Evolutionary conservation across 179 eudicot genomes (phyloP).

Genomic region (Nepenthes alata): DNA sequence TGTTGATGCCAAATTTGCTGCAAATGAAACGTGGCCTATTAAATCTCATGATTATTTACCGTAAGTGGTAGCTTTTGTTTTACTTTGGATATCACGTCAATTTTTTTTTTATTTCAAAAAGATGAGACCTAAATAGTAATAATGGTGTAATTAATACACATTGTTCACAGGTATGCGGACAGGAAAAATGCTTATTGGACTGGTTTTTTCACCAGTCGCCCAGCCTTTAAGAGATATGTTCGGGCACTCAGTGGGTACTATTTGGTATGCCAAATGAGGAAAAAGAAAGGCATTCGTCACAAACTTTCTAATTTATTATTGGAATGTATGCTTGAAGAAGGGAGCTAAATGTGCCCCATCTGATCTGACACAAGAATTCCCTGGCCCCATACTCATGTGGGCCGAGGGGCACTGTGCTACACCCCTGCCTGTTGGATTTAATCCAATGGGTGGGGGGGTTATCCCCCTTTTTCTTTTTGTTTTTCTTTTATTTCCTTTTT

Average conservation of each 20-base stretch:
- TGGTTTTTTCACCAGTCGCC: slow-evolving; percentile 82
- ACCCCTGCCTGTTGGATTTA: too few relatives aligned
- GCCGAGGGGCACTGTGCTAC: too few relatives aligned
- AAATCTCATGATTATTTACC: slow-evolving; percentile 80
- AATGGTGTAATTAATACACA: neutral
- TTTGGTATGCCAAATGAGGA: slow-evolving; percentile 32
- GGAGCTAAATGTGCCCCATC: neutral
- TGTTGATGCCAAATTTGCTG: slow-evolving; percentile 65
- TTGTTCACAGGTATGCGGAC: slow-evolving; percentile 60
- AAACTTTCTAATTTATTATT: neutral
- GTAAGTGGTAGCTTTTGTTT: slow-evolving; percentile 29
- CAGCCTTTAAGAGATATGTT: slow-evolving; percentile 65
- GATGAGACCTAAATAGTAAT: neutral
- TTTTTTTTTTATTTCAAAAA: neutral
- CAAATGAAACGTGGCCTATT: slow-evolving; percentile 65
- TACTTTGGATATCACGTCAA: neutral
- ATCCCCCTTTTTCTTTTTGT: too few relatives aligned
- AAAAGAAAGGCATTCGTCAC: neutral
- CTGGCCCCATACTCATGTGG: too few relatives aligned
- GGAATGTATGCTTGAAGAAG: neutral
- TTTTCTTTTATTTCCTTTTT: too few relatives aligned
- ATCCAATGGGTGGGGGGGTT: too few relatives aligned
- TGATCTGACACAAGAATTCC: too few relatives aligned
- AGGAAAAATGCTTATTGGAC: slow-evolving; percentile 66
- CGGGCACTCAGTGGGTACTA: slow-evolving; percentile 78